Evolutionary conservation across 73 alveolate genomes (phyloP).

Genomic region (Tetrahymena borealis): DNA sequence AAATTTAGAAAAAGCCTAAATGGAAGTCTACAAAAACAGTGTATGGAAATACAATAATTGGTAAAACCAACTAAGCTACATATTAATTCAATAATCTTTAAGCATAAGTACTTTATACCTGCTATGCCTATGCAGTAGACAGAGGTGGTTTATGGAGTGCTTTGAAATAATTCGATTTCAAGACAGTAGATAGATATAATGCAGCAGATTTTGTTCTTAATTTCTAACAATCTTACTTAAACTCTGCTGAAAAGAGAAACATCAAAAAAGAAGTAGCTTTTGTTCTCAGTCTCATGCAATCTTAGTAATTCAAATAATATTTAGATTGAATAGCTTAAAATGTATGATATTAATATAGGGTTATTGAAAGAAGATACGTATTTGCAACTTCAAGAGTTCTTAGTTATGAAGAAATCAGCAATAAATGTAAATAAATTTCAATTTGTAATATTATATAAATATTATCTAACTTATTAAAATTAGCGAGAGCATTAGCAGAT

Average conservation of each 20-base stretch:
- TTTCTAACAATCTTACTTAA: not conserved
- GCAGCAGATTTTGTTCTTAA: not conserved
- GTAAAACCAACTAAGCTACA: conserved; percentile 19
- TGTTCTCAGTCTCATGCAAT: not conserved
- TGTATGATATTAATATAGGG: not conserved
- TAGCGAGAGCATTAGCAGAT: not conserved
- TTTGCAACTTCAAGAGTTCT: not conserved
- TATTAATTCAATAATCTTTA: conserved; percentile 8
- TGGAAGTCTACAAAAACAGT: conserved; percentile 32
- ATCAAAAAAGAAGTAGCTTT: not conserved
- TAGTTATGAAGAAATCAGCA: not conserved
- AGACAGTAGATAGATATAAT: not conserved
- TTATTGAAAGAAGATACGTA: not conserved
- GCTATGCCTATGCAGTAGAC: not conserved
- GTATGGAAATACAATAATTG: conserved; percentile 44
- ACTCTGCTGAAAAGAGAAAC: not conserved
- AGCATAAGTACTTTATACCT: not conserved
- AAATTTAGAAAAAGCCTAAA: conserved; percentile 38
- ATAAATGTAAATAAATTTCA: not conserved
- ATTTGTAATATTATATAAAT: not conserved
- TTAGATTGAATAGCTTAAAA: not conserved
- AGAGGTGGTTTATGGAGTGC: not conserved
- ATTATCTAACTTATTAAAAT: not conserved
- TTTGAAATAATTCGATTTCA: not conserved
- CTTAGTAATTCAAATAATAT: not conserved